Evolutionary conservation across 1,139 yeast species (phyloP), one percentile per base, ranked within the genome.

Genomic region (Meyerozyma smithsonii): DNA sequence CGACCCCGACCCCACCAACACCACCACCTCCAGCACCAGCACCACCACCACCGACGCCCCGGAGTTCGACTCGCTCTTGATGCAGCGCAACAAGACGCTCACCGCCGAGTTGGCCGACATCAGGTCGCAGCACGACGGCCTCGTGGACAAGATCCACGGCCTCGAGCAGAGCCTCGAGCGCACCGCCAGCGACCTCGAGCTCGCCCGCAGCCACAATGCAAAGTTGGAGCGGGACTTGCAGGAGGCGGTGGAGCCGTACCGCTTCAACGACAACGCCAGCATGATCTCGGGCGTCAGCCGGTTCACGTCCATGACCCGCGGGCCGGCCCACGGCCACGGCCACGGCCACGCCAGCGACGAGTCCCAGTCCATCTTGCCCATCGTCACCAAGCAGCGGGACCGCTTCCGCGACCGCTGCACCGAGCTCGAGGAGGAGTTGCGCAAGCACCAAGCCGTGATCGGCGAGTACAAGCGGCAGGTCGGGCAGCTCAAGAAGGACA

Each of bases 321-420:
- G 44, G 10, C 42, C 42, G 45, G 44, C 36, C 30, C 42, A 35
- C 16, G 40, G 36, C 18, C 43, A 64, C 36, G 61, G 44, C n/a
- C 42, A 41, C 46, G 44, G 36, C 30, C 42, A 35, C 16, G 40
- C 35, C 18, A 14, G 54, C 11, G 71, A 63, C 39, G 65, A 74
- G 33, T 56, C 68, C 5, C 34, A 17, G 23, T 74, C 88, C 0
- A 82, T 92, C 32, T 64, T 92, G 36, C 95, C 96, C 0, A 88
- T 92, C 39, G 80, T 92, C 24, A 89, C 97, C 17, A 90, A 92
- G 54, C 98, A 92, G 63, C 78, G 98, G 59, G 97, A 92, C 59
- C 70, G 97, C 47, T 89, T 90, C 69, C 79, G 95, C 51, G 77
- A 79, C 23, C 74, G 90, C 42, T 88, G 84, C 52, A 77, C 75